Base-by-base conservation (phyloP, 225 moss, liverwort and hornwort species). In the Bryum argenteum region DNA sequence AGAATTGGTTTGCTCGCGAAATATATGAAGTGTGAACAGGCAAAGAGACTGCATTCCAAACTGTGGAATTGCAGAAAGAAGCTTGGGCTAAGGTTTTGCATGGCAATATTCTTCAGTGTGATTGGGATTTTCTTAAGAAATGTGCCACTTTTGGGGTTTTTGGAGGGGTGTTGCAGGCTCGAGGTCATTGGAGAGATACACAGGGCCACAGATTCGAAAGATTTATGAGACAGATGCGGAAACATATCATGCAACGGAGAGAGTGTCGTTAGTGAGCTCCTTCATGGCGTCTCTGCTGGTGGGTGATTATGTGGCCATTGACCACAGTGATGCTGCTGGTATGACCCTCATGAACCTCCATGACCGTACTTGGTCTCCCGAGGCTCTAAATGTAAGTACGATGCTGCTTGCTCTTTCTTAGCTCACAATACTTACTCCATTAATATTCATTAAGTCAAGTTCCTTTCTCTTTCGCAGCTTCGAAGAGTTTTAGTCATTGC, bases 161-260 rank as follows among this genome's bases (percentile, higher is more conserved):
- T 28, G 2, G 33, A 6, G 33, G 33, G 33, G 33, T 28, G 28
- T 2, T 57, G 82, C 85, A 78, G 92, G 97, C 21, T 94, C 97
- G 11, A 83, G 89, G 63, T 84, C 90, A 3, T 50, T 88, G 9
- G 92, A 97, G 39, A 82, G 97, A 76, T 97, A 82, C 57, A 94
- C 94, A 0, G 94, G 94, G n/a, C 97, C 97, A 12, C 97, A 98
- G 67, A 94, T 98, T 45, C 87, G 92, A 23, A 98, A 91, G 78
- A 58, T 98, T 0, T 92, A 80, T 38, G 90, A 94, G 64, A 88
- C 82, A 3, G 75, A 89, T 69, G 80, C 74, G 67, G 77, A 74
- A 33, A 76, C 69, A 0, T 97, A 94, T 71, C 73, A 81, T 42
- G 86, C 76, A 9, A 97, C 97, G 0, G 89, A 97, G 76, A 86